Evolutionary conservation across 352 stramenopile genomes (phyloP).

Genomic region (Phytophthora pinifolia): DNA sequence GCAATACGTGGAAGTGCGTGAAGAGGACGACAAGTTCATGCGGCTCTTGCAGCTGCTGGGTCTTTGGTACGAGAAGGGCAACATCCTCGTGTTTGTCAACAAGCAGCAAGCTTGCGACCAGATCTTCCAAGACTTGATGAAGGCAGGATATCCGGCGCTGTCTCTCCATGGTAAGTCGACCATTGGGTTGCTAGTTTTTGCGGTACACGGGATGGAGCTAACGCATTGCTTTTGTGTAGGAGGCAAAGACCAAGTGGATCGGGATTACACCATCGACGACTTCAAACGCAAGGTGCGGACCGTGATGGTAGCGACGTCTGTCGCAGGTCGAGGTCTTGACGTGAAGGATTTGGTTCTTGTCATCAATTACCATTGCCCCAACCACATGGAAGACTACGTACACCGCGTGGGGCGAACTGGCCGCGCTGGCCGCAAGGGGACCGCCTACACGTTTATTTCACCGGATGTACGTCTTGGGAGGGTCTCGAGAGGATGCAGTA

Average conservation of each 20-base stretch:
- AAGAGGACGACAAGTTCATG: constrained; percentile 99
- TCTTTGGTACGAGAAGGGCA: constrained; percentile 96
- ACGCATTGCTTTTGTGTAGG: constrained; percentile 11
- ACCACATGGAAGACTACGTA: constrained; percentile 99
- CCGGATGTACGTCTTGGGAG: constrained; percentile 69
- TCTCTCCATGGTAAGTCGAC: constrained; percentile 92
- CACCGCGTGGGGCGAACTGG: constrained; percentile 98
- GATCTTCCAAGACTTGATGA: constrained; percentile 97
- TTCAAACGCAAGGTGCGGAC: constrained; percentile 97
- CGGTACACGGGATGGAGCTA: neutral
- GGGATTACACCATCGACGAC: constrained; percentile 98
- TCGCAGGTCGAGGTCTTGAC: constrained; percentile 97
- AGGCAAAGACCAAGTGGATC: constrained; percentile 99
- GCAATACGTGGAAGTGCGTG: constrained; percentile 98
- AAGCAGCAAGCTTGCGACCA: constrained; percentile 97
- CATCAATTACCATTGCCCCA: constrained; percentile 99
- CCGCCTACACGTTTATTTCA: constrained; percentile 99
- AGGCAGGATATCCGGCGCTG: constrained; percentile 94
- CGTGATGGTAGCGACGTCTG: constrained; percentile 94
- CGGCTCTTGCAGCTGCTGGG: constrained; percentile 96
- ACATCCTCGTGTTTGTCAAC: constrained; percentile 99
- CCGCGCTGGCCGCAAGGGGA: constrained; percentile 94
- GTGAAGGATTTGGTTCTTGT: constrained; percentile 98
- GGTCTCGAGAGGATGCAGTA: neutral
- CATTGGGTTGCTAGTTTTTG: neutral